Evolutionary conservation across 2,329 filamentous ascomycete genomes (phyloP), one percentile per base, ranked within the genome.

Genomic region (Alternaria solani): DNA sequence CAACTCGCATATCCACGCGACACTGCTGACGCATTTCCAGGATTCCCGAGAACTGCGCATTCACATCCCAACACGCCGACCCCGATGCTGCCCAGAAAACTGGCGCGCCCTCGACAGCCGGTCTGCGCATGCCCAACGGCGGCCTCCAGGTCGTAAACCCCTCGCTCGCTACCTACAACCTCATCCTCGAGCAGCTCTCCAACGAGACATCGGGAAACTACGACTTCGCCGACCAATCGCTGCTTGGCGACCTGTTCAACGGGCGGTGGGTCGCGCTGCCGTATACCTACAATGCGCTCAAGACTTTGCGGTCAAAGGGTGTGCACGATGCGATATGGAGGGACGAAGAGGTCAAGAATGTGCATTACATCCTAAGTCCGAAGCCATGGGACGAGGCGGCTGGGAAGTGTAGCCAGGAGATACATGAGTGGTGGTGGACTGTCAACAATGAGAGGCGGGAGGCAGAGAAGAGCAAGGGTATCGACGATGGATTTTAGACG

Each of bases 61-160:
- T 86, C 74, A 89, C 86, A 1, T 80, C 81, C 1, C 87, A 89
- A 67, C 87, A 88, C 66, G 53, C 65, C 23, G 73, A 72, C 26
- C 83, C 86, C 0, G 81, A 84, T 20, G 64, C 74, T 9, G 86
- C 86, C 42, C 86, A 88, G 67, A 78, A 63, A 6, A 65, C 77
- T 23, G 86, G 86, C n/a, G 82, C 86, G 3, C 74, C 81, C 1
- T 63, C 84, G 0, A 79, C 78, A 0, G 79, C 81, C 6, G 86
- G 86, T 16, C 79, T 88, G 26, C 83, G 81, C 2, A 87, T 88
- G 75, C 84, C 84, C 23, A 89, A 89, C 65, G 84, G 86, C 18
- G 87, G 87, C 9, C 80, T 89, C 1, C 85, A 86, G 61, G 87
- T 89, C 44, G 85, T 88, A n/a, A 84, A 86, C 39, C 87, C 87